These are phyloP conservation scores for Globisporangium canariense DNA, from an alignment of 352 stramenopile genomes.

Conservation along the genomic window DNA sequence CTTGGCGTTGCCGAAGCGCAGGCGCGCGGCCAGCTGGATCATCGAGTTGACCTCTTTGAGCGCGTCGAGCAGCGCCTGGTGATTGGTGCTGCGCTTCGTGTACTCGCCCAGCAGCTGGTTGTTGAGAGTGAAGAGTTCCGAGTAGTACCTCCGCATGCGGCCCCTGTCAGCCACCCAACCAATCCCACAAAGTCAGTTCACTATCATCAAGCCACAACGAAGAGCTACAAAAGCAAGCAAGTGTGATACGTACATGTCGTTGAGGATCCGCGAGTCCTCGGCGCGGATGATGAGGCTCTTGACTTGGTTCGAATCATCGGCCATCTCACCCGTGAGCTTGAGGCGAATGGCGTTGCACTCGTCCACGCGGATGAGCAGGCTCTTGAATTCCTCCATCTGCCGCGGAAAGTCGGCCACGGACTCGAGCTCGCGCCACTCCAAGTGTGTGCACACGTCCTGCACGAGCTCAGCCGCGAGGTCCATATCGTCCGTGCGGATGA, in stretches of 20 bases:
- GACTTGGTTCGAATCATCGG: slow-evolving; percentile 88
- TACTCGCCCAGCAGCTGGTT: slow-evolving; percentile 90
- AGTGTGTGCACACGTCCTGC: slow-evolving; percentile 81
- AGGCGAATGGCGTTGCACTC: slow-evolving; percentile 88
- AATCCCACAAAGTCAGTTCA: not conserved
- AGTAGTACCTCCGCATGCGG: slow-evolving; percentile 86
- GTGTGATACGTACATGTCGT: slow-evolving; percentile 78
- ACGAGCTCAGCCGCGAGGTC: slow-evolving; percentile 82
- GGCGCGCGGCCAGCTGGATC: slow-evolving; percentile 86
- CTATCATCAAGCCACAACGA: not conserved
- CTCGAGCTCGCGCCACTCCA: slow-evolving; percentile 87
- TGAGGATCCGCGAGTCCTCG: slow-evolving; percentile 90
- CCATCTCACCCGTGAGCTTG: slow-evolving; percentile 92
- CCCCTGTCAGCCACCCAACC: slow-evolving; percentile 7
- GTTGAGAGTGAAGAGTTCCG: slow-evolving; percentile 90
- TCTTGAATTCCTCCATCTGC: slow-evolving; percentile 85
- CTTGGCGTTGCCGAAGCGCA: slow-evolving; percentile 86
- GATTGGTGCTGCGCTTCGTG: slow-evolving; percentile 90
- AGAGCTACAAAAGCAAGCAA: not conserved
- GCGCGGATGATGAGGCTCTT: slow-evolving; percentile 90
- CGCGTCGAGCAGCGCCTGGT: slow-evolving; percentile 85
- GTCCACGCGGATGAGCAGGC: slow-evolving; percentile 70
- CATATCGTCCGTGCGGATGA: slow-evolving; percentile 83
- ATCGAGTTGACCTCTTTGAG: slow-evolving; percentile 92
- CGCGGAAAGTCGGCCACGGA: slow-evolving; percentile 81